Base-by-base conservation (phyloP, 2,329 filamentous ascomycete genomes). In the Xylaria polymorpha region DNA sequence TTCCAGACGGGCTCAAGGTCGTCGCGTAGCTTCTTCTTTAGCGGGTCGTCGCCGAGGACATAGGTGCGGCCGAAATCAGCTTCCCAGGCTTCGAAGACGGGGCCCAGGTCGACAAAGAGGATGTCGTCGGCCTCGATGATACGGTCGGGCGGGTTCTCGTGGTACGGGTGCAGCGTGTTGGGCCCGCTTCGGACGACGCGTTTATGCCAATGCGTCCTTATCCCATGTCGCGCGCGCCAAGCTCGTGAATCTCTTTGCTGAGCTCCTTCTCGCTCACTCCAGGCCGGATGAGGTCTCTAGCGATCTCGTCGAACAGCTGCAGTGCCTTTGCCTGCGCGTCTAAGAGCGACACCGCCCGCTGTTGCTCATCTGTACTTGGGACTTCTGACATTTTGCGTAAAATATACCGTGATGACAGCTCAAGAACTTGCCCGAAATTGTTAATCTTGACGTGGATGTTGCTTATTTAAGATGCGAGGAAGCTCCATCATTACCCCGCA, bases 21-120 rank as follows among this genome's bases (percentile, higher is more conserved):
- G 64, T 85, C 84, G 1, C 83, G 81, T 15, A 86, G 72, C 59
- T 76, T 78, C 18, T 76, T 77, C 76, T 86, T 87, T 22, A 76
- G 67, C 1, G 82, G 80, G 61, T 86, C 84, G 58, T 80, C 68
- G 3, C 84, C 84, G 0, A 87, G 79, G 3, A 87, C 84, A 68
- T 82, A 87, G 0, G 85, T 87, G 15, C 85, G 83, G 8, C 85
- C 84, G 66, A 86, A 86, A 69, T 86, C 85, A 5, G 85, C 85
- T 72, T 87, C 85, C 83, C 83, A 87, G 0, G 78, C 79, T 60
- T 85, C 84, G 65, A 87, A 86, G 0, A 86, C 84, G 0, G 85
- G 85, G 0, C 85, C 85, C 1, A 87, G 77, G 69, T 87, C 85
- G 41, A 87, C 81, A 65, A 84, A 81, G 2, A 87, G 75, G 58